A percentile compares a stretch with the other conserved stretches of the same genome.
phyloP scores from a whole-genome alignment of 345 rosid species.

The Anacardium occidentale region DNA sequence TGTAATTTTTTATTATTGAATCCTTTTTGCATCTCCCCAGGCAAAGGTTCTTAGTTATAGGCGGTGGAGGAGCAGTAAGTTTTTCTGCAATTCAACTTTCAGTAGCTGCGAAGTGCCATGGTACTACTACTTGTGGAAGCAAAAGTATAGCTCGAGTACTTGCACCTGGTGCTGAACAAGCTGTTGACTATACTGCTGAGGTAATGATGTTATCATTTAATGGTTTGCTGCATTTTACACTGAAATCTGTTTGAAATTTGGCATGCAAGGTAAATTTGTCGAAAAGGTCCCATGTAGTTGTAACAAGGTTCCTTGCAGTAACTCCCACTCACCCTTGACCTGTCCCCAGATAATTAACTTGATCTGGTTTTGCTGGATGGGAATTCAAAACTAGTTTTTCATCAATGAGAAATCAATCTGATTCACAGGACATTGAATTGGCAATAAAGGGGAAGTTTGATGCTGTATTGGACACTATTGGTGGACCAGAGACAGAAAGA shows the following conservation, averaged over 20 bases:
- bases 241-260: background rate
- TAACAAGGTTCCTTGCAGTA: background rate
- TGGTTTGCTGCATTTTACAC: background rate
- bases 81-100: conserved; percentile 88
- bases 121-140: conserved; percentile 77
- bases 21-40: conserved; percentile 38
- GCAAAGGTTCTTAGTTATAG: conserved; percentile 75
- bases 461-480: conserved; percentile 94
- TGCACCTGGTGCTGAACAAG: conserved; percentile 86
- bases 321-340: background rate
- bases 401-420: conserved; percentile 13
- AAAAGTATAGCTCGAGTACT: conserved; percentile 55
- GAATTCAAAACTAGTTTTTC: background rate
- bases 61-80: conserved; percentile 98
- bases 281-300: background rate
- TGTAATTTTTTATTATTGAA: background rate
- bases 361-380: background rate
- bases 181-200: conserved; percentile 82
- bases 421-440: conserved; percentile 68
- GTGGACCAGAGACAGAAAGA: conserved; percentile 84
- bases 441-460: conserved; percentile 84
- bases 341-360: conserved; percentile 12
- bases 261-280: background rate
- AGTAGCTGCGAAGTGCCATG: conserved; percentile 73
- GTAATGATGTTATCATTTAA: conserved; percentile 34